Evolutionary conservation across 108 stramenopile genomes (phyloP).

Genomic region (Parietichytrium sp.): DNA sequence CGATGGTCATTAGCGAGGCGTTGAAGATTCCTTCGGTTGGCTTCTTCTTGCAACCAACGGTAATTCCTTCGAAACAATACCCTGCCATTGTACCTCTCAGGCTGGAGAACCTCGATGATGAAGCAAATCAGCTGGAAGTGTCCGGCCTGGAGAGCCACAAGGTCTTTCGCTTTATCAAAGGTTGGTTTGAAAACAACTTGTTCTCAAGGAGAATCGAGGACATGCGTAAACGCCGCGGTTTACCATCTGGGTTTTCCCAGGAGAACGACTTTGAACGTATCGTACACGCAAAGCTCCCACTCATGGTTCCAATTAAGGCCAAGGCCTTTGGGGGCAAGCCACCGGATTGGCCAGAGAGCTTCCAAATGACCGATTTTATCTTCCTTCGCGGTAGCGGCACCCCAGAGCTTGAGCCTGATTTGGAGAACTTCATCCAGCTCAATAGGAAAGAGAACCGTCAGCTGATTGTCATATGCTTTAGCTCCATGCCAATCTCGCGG

Average conservation of each 20-base stretch:
- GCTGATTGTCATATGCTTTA: slow-evolving; percentile 1
- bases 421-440: neutral
- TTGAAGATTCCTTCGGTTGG: slow-evolving; percentile 31
- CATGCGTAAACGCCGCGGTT: neutral
- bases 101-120: neutral
- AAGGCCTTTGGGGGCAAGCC: slow-evolving; percentile 8
- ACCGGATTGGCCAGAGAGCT: neutral
- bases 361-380: slow-evolving; percentile 28
- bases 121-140: neutral
- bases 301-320: neutral
- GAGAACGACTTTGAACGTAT: slow-evolving; percentile 11
- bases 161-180: neutral
- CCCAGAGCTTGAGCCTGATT: neutral
- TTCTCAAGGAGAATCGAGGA: neutral
- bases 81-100: slow-evolving; percentile 8
- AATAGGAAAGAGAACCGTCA: neutral
- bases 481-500: slow-evolving; percentile 30
- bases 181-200: neutral
- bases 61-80: slow-evolving; percentile 29
- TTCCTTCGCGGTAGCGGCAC: neutral
- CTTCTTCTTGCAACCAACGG: slow-evolving; percentile 35
- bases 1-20: slow-evolving; percentile 29
- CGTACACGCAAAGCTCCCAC: neutral
- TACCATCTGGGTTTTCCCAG: neutral
- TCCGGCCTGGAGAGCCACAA: slow-evolving; percentile 17